phyloP scores from a whole-genome alignment of 768 basidiomycete genomes.

The Lentinula sp. region DNA sequence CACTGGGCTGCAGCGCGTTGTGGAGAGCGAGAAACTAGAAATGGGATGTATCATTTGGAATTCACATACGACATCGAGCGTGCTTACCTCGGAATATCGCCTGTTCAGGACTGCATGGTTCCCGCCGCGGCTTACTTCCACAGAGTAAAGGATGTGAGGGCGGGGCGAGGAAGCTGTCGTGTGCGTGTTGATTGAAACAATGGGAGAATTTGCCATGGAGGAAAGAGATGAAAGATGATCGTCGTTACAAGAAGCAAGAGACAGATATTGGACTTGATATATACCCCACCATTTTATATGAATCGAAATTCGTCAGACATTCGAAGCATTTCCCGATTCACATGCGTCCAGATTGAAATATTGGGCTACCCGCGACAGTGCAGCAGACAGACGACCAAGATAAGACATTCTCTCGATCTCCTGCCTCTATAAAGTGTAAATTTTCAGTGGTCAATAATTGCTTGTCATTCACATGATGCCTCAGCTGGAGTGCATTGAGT shows the following conservation, averaged over 20 bases:
- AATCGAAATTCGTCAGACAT: neutral
- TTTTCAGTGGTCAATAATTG: too few relatives aligned
- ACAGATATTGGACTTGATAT: neutral
- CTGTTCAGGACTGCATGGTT: constrained; percentile 23
- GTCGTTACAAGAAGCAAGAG: neutral
- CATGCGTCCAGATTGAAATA: neutral
- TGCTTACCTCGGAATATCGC: constrained; percentile 41
- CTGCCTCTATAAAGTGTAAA: too few relatives aligned
- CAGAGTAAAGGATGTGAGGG: constrained; percentile 40
- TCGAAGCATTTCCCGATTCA: neutral
- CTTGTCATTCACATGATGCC: too few relatives aligned
- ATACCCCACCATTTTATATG: neutral
- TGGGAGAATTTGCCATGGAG: neutral
- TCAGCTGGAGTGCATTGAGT: too few relatives aligned
- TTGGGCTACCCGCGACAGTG: neutral
- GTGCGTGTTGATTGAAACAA: constrained; percentile 31
- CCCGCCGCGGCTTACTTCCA: constrained; percentile 30
- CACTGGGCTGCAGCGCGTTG: constrained; percentile 27
- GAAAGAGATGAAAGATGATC: neutral
- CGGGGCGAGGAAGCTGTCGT: constrained; percentile 40
- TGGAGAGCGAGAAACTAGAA: constrained; percentile 35
- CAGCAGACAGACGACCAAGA: neutral
- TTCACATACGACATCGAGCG: neutral
- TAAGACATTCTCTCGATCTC: neutral
- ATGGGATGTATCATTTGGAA: neutral